These are phyloP conservation scores for Neospora caninum DNA, from an alignment of 169 alveolate species.

Conservation along the genomic window DNA sequence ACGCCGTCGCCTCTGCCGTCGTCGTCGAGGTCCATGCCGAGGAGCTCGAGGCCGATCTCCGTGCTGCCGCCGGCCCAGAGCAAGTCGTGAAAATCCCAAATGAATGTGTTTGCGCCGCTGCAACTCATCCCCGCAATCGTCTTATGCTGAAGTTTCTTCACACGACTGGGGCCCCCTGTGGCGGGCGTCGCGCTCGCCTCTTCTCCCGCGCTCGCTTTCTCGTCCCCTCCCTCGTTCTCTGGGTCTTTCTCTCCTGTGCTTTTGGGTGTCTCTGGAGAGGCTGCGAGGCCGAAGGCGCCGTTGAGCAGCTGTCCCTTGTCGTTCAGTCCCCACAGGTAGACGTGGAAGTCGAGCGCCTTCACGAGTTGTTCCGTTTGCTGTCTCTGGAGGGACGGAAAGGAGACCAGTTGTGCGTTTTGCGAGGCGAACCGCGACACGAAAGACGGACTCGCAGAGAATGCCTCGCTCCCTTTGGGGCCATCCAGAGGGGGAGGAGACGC, in stretches of 20 bases:
- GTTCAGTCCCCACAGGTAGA: slow-evolving; percentile 45
- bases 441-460: neutral
- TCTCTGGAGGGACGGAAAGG: neutral
- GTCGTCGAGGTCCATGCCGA: neutral
- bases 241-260: neutral
- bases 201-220: neutral
- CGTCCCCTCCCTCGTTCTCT: neutral
- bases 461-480: neutral
- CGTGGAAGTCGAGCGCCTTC: neutral
- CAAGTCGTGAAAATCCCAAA: slow-evolving; percentile 1
- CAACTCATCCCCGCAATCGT: slow-evolving; percentile 19
- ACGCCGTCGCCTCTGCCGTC: neutral
- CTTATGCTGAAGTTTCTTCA: slow-evolving; percentile 9
- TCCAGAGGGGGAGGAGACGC: neutral
- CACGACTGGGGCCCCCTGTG: neutral
- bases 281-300: neutral
- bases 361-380: neutral
- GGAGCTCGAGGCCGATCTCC: neutral
- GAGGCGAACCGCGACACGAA: neutral
- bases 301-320: slow-evolving; percentile 51
- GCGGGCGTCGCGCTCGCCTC: neutral
- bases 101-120: neutral
- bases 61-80: slow-evolving; percentile 20
- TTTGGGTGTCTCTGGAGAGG: neutral
- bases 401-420: neutral